Evolutionary conservation across 2,329 filamentous ascomycete genomes (phyloP).

Genomic region (Nemania diffusa): DNA sequence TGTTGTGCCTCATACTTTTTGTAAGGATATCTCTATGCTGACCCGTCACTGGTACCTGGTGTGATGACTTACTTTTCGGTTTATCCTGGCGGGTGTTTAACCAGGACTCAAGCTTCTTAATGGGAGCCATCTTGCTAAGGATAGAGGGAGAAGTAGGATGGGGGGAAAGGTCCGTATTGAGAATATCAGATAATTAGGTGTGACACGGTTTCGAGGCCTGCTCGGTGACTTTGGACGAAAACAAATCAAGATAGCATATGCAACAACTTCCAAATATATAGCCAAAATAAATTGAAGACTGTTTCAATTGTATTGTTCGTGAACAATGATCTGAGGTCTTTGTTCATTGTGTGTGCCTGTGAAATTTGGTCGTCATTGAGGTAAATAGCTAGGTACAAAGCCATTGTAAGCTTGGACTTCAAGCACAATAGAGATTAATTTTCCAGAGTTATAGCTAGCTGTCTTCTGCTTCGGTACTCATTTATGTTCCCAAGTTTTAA

Average conservation of each 20-base stretch:
- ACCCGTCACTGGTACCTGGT: no score
- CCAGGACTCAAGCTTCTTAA: not conserved
- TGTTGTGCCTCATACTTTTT: not conserved
- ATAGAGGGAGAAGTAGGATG: not conserved
- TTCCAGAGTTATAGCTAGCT: not conserved
- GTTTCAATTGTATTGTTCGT: conserved; percentile 2
- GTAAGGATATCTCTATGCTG: no score
- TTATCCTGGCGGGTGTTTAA: not conserved
- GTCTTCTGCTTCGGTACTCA: not conserved
- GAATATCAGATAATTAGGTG: not conserved
- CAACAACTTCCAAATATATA: conserved; percentile 4
- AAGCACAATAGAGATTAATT: not conserved
- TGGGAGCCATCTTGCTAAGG: not conserved
- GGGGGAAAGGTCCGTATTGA: not conserved
- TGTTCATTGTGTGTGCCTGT: not conserved
- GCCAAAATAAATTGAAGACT: not conserved
- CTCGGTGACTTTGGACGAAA: not conserved
- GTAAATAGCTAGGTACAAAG: conserved; percentile 2
- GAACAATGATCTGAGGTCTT: not conserved
- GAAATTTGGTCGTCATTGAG: conserved; percentile 7
- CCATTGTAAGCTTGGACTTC: not conserved
- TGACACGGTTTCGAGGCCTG: not conserved
- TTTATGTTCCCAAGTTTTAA: not conserved
- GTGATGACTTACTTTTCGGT: not conserved
- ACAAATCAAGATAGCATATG: not conserved